These are phyloP conservation scores for Mycena albidolilacea DNA, from an alignment of 768 basidiomycete species.

Conservation along the genomic window DNA sequence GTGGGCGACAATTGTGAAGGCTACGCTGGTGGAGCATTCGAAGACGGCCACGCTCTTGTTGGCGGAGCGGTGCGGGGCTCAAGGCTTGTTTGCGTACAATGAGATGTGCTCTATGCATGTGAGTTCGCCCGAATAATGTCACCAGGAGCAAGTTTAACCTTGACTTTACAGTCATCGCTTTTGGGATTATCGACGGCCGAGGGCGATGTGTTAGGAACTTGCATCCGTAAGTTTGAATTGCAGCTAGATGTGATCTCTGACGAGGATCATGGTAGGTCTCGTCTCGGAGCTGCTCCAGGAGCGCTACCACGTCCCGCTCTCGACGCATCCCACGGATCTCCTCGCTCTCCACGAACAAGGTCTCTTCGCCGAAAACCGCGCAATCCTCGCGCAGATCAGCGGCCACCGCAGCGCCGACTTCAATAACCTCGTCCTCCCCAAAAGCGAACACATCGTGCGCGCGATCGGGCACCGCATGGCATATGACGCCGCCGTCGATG, in stretches of 20 bases:
- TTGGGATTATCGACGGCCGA: constrained; percentile 55
- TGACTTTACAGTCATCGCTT: background rate
- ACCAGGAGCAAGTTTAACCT: too few species aligned
- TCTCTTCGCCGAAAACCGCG: constrained; percentile 38
- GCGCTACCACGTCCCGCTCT: constrained; percentile 40
- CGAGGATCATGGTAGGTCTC: constrained; percentile 40
- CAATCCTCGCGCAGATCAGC: constrained; percentile 42
- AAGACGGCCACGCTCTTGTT: background rate
- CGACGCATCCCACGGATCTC: constrained; percentile 34
- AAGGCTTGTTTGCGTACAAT: constrained; percentile 18
- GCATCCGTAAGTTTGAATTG: constrained; percentile 50
- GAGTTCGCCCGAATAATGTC: background rate
- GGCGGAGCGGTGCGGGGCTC: constrained; percentile 8
- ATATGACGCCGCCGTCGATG: constrained; percentile 56
- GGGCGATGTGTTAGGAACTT: constrained; percentile 59
- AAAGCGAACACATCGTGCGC: constrained; percentile 54
- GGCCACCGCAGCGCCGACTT: constrained; percentile 50
- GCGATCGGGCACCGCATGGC: constrained; percentile 64
- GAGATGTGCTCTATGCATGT: constrained; percentile 16
- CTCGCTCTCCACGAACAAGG: constrained; percentile 43
- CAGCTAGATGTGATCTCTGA: background rate
- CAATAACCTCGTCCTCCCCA: constrained; percentile 56
- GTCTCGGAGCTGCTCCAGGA: constrained; percentile 46
- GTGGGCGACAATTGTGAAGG: constrained; percentile 8
- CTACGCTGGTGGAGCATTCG: background rate